A percentile compares a stretch with the other conserved stretches of the same genome.
phyloP scores from a whole-genome alignment of 2,329 filamentous ascomycete species.

The Helotiales sp. region DNA sequence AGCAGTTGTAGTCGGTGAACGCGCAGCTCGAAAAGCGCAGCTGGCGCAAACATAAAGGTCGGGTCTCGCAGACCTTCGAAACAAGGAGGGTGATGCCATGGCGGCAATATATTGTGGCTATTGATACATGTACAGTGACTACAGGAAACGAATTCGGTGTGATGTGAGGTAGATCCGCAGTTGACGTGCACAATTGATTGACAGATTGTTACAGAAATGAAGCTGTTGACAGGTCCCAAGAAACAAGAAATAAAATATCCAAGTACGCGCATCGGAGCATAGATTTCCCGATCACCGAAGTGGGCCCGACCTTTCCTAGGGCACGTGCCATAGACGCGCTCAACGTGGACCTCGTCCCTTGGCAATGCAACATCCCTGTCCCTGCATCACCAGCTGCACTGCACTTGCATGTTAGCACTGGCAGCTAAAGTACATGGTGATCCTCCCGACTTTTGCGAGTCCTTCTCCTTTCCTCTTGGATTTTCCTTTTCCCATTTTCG shows the following conservation, averaged over 20 bases:
- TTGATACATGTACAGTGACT: neutral
- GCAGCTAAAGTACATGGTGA: neutral
- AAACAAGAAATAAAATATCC: neutral
- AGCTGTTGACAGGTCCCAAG: neutral
- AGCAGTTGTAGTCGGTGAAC: constrained; percentile 19
- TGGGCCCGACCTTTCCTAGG: no score
- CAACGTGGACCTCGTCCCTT: neutral
- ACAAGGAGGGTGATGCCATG: constrained; percentile 40
- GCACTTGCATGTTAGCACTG: constrained; percentile 10
- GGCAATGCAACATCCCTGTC: neutral
- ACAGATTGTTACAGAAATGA: neutral
- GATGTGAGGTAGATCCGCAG: neutral
- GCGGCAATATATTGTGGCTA: constrained; percentile 15
- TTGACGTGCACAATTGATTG: neutral
- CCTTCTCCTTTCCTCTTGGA: constrained; percentile 1
- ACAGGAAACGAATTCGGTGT: no score
- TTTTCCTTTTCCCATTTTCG: constrained; percentile 6
- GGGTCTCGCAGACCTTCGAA: constrained; percentile 34
- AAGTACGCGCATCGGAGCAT: no score
- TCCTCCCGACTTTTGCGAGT: constrained; percentile 3
- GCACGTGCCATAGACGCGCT: no score
- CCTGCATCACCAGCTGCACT: constrained; percentile 6
- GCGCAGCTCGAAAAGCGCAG: constrained; percentile 37
- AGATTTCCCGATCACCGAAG: no score
- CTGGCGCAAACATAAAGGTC: constrained; percentile 40